Percentiles rank a stretch among this genome's conserved stretches.
Evolutionary conservation across 2,329 filamentous ascomycete genomes (phyloP).

Genomic region (Fusarium domesticum): DNA sequence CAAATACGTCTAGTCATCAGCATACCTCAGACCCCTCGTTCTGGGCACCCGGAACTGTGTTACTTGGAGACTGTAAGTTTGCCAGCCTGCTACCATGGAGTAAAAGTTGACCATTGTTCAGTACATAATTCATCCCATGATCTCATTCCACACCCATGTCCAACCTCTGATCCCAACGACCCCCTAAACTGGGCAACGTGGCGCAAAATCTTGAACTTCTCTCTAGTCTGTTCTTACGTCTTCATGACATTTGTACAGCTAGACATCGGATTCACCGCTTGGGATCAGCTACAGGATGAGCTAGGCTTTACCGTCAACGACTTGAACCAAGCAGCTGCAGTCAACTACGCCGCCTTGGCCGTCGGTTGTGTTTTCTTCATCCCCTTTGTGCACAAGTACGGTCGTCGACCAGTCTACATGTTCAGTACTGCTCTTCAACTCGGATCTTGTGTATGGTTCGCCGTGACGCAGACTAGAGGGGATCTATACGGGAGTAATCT

Average conservation of each 20-base stretch:
- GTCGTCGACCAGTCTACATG: slow-evolving; percentile 24
- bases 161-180: slow-evolving; percentile 7
- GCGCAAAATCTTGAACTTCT: slow-evolving; percentile 34
- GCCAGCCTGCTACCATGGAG: neutral
- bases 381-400: slow-evolving; percentile 24
- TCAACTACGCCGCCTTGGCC: slow-evolving; percentile 16
- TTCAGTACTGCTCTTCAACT: slow-evolving; percentile 40
- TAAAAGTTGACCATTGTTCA: neutral
- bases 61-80: neutral
- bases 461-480: slow-evolving; percentile 38
- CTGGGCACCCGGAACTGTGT: neutral
- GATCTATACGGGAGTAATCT: slow-evolving; percentile 44
- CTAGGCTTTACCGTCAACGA: slow-evolving; percentile 2
- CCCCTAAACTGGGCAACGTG: slow-evolving; percentile 8
- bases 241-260: slow-evolving; percentile 67
- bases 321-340: slow-evolving; percentile 4
- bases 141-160: slow-evolving; percentile 6
- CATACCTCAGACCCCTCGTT: neutral
- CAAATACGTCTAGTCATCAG: neutral
- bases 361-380: slow-evolving; percentile 23
- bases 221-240: slow-evolving; percentile 58
- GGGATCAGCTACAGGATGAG: slow-evolving; percentile 2
- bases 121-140: neutral
- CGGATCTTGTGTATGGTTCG: slow-evolving; percentile 39
- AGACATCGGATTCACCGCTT: slow-evolving; percentile 2